Evolutionary conservation across 2,329 filamentous ascomycete genomes (phyloP).

Genomic region (Fusarium lateritium): DNA sequence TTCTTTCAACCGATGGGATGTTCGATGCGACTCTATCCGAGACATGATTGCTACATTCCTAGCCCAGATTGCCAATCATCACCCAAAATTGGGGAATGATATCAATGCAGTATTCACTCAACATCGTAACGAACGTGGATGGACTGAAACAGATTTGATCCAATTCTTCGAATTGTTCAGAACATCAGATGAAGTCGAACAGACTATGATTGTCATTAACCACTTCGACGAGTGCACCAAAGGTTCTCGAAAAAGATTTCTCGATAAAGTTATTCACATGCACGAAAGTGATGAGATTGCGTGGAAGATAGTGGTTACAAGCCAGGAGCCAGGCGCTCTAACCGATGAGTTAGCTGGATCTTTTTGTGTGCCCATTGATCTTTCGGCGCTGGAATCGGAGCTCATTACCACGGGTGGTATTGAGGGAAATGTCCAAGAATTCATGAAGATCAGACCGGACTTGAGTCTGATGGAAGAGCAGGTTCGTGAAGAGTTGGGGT

Average conservation of each 20-base stretch:
- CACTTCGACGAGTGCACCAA: conserved; percentile 3
- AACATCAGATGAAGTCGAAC: not conserved
- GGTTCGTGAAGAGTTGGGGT: fast-evolving
- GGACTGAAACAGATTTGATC: conserved; percentile 16
- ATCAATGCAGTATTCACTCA: conserved; percentile 4
- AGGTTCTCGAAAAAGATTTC: not conserved
- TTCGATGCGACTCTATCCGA: conserved; percentile 15
- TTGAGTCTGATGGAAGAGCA: not conserved
- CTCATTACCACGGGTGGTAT: not conserved
- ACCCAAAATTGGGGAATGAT: not conserved
- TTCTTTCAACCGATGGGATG: conserved; percentile 10
- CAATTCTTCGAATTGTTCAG: conserved; percentile 14
- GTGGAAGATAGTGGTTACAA: not conserved
- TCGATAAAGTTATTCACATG: not conserved
- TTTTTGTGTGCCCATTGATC: conserved; percentile 2
- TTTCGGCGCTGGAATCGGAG: fast-evolving
- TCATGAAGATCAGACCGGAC: not conserved
- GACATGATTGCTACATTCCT: conserved; percentile 14
- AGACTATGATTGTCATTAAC: not conserved
- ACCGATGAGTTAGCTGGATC: not conserved
- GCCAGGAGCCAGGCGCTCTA: not conserved
- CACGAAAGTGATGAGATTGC: not conserved
- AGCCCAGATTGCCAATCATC: conserved; percentile 6
- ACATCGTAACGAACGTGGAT: not conserved
- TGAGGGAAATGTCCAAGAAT: too few relatives aligned